A percentile compares a stretch with the other conserved stretches of the same genome.
Evolutionary conservation across 352 stramenopile species (phyloP).

Genomic region (Lagenidium giganteum): DNA sequence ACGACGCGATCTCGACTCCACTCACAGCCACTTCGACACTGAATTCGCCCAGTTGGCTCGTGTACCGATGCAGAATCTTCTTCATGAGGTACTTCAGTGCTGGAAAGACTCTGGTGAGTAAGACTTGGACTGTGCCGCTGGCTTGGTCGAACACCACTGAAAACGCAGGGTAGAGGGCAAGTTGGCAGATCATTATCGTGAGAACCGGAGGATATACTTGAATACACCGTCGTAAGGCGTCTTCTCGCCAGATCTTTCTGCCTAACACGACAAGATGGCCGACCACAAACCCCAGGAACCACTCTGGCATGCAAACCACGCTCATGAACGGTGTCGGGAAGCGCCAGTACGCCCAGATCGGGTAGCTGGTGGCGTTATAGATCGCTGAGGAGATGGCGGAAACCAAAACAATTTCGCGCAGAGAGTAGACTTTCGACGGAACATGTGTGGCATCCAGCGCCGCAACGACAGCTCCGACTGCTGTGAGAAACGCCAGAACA

Average conservation of each 20-base stretch:
- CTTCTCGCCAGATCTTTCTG: conserved; percentile 1
- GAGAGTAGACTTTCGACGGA: neutral
- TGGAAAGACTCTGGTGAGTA: conserved; percentile 13
- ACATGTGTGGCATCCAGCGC: conserved; percentile 6
- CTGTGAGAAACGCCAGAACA: neutral
- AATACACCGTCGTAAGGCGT: neutral
- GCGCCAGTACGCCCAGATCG: neutral
- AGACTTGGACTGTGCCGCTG: neutral
- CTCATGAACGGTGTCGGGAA: conserved; percentile 9
- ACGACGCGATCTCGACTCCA: conserved; percentile 16
- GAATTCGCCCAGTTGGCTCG: neutral
- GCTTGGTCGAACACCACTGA: conserved; percentile 18
- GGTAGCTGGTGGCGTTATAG: neutral
- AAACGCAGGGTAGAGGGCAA: conserved; percentile 17
- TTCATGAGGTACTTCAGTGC: conserved; percentile 18
- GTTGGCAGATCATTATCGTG: conserved; percentile 4
- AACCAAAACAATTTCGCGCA: conserved; percentile 3
- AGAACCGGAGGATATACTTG: neutral
- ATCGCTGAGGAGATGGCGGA: neutral
- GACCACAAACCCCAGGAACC: neutral
- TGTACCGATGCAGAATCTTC: neutral
- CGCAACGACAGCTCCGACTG: neutral
- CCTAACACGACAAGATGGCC: conserved; percentile 8
- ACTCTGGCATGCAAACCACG: neutral
- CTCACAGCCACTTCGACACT: conserved; percentile 9